Evolutionary conservation across 2,329 filamentous ascomycete species (phyloP).

Genomic region (Teratosphaeria destructans): DNA sequence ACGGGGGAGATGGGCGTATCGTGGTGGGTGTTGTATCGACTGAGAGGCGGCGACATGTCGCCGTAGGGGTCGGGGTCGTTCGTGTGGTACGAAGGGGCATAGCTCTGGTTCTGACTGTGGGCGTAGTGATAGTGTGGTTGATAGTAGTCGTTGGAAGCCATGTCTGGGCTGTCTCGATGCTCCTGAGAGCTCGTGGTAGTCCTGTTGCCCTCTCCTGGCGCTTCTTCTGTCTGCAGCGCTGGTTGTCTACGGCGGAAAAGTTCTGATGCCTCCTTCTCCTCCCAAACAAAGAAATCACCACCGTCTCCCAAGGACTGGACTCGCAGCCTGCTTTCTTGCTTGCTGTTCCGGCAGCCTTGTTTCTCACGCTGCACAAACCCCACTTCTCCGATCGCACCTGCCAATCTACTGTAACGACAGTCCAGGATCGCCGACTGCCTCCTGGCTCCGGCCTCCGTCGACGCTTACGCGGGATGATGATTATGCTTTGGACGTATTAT

Average conservation of each 20-base stretch:
- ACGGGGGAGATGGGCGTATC: conserved; percentile 28
- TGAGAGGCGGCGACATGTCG: background rate
- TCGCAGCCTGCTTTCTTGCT: background rate
- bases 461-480: background rate
- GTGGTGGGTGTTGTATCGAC: conserved; percentile 35
- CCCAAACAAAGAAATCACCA: background rate
- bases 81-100: background rate
- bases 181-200: background rate
- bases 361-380: background rate
- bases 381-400: background rate
- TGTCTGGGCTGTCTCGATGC: background rate
- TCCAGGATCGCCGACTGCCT: background rate
- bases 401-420: background rate
- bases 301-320: background rate
- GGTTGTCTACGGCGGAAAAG: background rate
- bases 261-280: background rate
- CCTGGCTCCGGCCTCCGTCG: background rate
- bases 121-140: background rate
- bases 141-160: background rate
- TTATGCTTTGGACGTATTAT: background rate
- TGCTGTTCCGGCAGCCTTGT: background rate
- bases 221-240: background rate
- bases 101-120: background rate
- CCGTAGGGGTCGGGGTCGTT: background rate
- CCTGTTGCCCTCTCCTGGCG: background rate